Percentiles rank a stretch among this genome's conserved stretches.
Evolutionary conservation across 192 early-diverging fungal genomes (phyloP).

Genomic region (Obelidium mucronatum): DNA sequence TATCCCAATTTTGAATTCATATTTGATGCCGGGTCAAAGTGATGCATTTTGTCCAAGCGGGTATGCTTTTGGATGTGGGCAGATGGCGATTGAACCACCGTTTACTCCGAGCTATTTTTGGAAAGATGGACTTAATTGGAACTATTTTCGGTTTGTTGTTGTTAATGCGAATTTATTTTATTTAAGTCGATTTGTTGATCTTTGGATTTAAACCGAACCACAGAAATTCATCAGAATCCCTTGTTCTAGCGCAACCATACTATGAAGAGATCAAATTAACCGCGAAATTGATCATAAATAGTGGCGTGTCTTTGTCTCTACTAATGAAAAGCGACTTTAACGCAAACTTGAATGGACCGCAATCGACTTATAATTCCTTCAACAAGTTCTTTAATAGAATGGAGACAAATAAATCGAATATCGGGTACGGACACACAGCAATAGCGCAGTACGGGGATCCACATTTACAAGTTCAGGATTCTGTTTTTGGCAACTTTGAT

Average conservation of each 20-base stretch:
- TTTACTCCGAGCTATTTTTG: constrained; percentile 12
- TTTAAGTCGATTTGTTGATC: neutral
- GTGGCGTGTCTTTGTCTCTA: constrained; percentile 26
- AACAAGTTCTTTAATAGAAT: constrained; percentile 12
- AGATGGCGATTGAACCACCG: constrained; percentile 8
- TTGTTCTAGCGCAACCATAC: constrained; percentile 38
- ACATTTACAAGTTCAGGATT: constrained; percentile 16
- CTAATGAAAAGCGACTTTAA: constrained; percentile 46
- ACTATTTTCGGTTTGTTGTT: too few relatives aligned
- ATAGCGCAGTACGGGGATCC: constrained; percentile 51
- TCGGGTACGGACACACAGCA: constrained; percentile 41
- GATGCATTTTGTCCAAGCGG: constrained; percentile 13
- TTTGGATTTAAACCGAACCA: neutral
- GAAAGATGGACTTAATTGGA: too few relatives aligned
- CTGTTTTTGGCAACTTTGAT: constrained; percentile 41
- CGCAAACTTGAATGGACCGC: constrained; percentile 43
- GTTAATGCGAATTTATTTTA: neutral
- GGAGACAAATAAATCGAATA: neutral
- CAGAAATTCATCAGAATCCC: constrained; percentile 7
- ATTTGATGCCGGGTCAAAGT: constrained; percentile 10
- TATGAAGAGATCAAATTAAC: constrained; percentile 41
- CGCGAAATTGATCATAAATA: constrained; percentile 24
- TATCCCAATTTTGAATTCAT: constrained; percentile 32
- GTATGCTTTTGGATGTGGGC: neutral
- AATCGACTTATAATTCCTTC: constrained; percentile 32